Evolutionary conservation across 768 basidiomycete genomes (phyloP).

Genomic region (Psilocybe azurescens): DNA sequence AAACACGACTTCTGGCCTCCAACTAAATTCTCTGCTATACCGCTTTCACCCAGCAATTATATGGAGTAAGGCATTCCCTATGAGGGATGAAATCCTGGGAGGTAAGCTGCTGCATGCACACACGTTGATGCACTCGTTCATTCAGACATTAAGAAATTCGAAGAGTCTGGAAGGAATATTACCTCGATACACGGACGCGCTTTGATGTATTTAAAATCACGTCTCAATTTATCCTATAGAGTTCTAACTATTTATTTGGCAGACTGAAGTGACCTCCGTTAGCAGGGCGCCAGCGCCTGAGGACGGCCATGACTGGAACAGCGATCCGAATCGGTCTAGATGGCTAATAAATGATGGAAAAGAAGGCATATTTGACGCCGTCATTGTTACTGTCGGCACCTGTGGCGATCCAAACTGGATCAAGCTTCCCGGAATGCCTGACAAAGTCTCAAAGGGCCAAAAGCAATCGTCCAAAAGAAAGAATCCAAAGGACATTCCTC

Average conservation of each 20-base stretch:
- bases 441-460: constrained; percentile 22
- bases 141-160: constrained; percentile 34
- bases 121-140: background rate
- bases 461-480: constrained; percentile 3
- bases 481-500: background rate
- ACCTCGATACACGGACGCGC: constrained; percentile 49
- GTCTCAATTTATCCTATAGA: background rate
- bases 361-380: constrained; percentile 54
- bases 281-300: constrained; percentile 24
- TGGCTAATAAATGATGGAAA: constrained; percentile 55
- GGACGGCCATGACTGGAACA: constrained; percentile 15
- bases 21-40: constrained; percentile 55
- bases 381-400: constrained; percentile 54
- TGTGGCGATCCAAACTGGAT: constrained; percentile 54
- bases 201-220: constrained; percentile 38
- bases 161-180: constrained; percentile 53
- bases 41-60: constrained; percentile 53
- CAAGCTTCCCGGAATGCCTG: constrained; percentile 48
- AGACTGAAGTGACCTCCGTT: constrained; percentile 44
- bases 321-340: constrained; percentile 28
- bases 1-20: constrained; percentile 54
- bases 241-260: background rate
- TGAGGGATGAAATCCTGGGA: constrained; percentile 53
- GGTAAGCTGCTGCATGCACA: constrained; percentile 29
- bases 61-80: constrained; percentile 51